Conservation (phyloP, 139 green algal species). For the Chlorella vulgaris region DNA sequence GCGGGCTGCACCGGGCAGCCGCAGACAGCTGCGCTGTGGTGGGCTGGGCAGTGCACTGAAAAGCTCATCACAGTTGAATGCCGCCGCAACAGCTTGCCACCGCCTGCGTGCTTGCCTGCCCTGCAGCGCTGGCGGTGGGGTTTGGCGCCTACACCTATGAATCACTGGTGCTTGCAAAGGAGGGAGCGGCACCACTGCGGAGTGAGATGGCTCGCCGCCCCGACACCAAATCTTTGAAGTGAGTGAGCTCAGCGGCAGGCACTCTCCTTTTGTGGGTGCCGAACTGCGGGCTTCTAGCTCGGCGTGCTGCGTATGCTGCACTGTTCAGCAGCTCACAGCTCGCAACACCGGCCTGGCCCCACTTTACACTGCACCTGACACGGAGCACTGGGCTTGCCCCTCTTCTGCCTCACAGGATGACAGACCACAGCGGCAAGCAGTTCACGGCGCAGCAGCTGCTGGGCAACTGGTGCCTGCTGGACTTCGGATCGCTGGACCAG, state of each 20-base stretch:
- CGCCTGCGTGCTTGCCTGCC: too few species aligned
- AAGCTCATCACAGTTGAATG: too few species aligned
- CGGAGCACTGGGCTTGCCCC: too few species aligned
- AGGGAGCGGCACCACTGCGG: background rate
- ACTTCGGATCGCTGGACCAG: conserved; percentile 4
- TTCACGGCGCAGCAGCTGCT: conserved; percentile 16
- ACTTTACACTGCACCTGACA: too few species aligned
- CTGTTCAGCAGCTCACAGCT: too few species aligned
- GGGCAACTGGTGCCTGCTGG: conserved; percentile 7
- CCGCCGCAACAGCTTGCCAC: too few species aligned
- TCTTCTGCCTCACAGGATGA: conserved; percentile 6
- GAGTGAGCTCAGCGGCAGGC: too few species aligned
- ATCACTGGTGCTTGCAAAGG: background rate
- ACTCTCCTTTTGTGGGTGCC: too few species aligned
- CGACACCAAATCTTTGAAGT: conserved; percentile 3
- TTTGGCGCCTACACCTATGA: conserved; percentile 19
- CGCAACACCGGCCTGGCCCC: too few species aligned
- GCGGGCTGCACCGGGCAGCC: background rate
- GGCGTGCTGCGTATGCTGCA: background rate
- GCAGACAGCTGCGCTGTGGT: background rate
- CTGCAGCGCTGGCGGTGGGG: conserved; percentile 10
- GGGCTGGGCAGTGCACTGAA: background rate
- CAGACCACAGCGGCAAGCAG: background rate
- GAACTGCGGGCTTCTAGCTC: too few species aligned
- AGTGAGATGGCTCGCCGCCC: background rate